A percentile compares a stretch with the other conserved stretches of the same genome.
These are phyloP conservation scores for Ilex asprella DNA, from an alignment of 257 asterid species.

Conservation along the genomic window DNA sequence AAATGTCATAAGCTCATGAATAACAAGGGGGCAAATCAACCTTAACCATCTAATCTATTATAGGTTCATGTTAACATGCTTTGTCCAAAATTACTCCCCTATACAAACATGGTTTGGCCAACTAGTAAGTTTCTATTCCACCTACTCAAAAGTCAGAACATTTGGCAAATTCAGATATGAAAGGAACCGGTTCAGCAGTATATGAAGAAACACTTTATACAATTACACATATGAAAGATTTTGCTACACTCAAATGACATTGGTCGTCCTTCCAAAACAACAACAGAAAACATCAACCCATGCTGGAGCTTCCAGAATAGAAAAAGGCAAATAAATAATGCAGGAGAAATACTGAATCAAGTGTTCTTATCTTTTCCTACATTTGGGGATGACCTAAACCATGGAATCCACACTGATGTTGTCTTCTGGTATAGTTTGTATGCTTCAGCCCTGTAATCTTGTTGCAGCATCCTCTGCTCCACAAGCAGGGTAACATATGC, in stretches of 20 bases:
- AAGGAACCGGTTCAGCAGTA: too few species aligned
- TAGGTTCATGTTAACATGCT: too few species aligned
- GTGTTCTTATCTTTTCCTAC: conserved; percentile 34
- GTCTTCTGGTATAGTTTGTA: conserved; percentile 57
- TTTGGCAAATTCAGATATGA: too few species aligned
- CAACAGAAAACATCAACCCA: not conserved
- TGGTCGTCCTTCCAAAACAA: not conserved
- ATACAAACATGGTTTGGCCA: too few species aligned
- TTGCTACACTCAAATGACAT: not conserved
- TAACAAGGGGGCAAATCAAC: too few species aligned
- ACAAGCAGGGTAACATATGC: conserved; percentile 84
- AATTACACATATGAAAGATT: too few species aligned
- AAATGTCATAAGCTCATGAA: too few species aligned
- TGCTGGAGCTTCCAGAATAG: not conserved
- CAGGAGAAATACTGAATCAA: conserved; percentile 11
- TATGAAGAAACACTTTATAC: not conserved
- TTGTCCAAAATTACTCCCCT: too few species aligned
- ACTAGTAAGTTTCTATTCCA: too few species aligned
- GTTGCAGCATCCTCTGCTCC: conserved; percentile 72
- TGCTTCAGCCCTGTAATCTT: conserved; percentile 66
- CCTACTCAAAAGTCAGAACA: too few species aligned
- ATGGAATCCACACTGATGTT: conserved; percentile 84
- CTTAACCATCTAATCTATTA: too few species aligned
- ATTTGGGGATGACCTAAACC: conserved; percentile 48
- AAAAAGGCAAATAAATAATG: not conserved